These are phyloP conservation scores for Sinapis alba DNA, from an alignment of 441 rosid species.

Conservation along the genomic window DNA sequence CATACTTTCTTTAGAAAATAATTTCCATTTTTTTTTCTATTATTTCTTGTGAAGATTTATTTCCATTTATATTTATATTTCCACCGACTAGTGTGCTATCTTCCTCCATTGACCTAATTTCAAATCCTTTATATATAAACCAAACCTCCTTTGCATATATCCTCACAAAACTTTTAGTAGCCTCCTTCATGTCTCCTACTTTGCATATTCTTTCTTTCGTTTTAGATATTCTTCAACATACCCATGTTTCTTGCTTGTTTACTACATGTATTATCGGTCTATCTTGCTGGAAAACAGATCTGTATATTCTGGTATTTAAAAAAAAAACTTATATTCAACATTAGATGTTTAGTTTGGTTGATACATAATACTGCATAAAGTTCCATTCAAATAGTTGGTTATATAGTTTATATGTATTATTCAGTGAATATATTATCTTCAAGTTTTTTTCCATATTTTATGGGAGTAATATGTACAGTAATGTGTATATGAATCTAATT, in stretches of 20 bases:
- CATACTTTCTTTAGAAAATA: constrained; percentile 1
- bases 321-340: not conserved
- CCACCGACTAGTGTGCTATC: not conserved
- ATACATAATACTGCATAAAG: not conserved
- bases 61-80: constrained; percentile 9
- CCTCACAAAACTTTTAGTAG: not conserved
- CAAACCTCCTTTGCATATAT: constrained; percentile 20
- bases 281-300: not conserved
- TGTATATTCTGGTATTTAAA: not conserved
- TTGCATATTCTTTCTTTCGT: not conserved
- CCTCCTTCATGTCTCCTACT: constrained; percentile 16
- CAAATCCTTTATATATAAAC: constrained; percentile 28
- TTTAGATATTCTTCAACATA: not conserved
- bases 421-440: not conserved
- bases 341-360: not conserved
- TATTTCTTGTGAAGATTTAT: not conserved
- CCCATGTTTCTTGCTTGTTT: not conserved
- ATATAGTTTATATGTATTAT: not conserved
- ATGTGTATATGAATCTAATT: not conserved
- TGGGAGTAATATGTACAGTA: not conserved
- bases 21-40: not conserved
- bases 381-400: not conserved
- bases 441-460: not conserved
- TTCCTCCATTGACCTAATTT: constrained; percentile 39
- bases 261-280: not conserved